These are phyloP conservation scores for Spirogloea muscicola DNA, from an alignment of 139 green algal species.

Conservation along the genomic window DNA sequence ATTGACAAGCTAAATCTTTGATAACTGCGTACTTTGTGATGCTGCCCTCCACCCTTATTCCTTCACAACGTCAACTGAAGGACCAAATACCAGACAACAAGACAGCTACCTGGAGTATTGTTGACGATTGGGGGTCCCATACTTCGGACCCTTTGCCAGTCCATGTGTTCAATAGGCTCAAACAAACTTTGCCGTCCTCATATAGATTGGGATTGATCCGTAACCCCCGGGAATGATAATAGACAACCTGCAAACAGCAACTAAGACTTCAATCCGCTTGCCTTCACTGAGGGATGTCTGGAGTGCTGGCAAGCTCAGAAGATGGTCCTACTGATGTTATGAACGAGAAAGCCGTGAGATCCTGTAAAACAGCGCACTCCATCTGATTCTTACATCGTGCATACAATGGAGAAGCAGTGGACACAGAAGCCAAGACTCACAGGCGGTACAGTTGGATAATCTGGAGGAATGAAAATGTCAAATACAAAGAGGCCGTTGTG, in stretches of 20 bases:
- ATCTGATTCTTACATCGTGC: no score
- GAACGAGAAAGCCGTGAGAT: no score
- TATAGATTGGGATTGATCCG: slow-evolving; percentile 81
- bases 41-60: no score
- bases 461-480: slow-evolving; percentile 52
- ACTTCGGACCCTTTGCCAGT: slow-evolving; percentile 59
- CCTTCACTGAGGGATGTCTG: no score
- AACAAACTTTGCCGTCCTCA: slow-evolving; percentile 69
- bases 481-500: slow-evolving; percentile 60
- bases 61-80: no score
- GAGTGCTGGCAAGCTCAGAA: no score
- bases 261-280: not conserved
- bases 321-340: no score
- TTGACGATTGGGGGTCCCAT: slow-evolving; percentile 68
- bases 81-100: no score
- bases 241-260: slow-evolving; percentile 14
- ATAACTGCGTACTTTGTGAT: no score
- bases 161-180: slow-evolving; percentile 84
- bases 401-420: no score
- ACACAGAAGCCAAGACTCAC: no score
- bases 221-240: slow-evolving; percentile 51
- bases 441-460: slow-evolving; percentile 54
- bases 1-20: not conserved
- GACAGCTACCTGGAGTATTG: slow-evolving; percentile 58
- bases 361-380: no score